These are phyloP conservation scores for Juglanconis sp. DNA, from an alignment of 2,329 filamentous ascomycete species.

Conservation along the genomic window DNA sequence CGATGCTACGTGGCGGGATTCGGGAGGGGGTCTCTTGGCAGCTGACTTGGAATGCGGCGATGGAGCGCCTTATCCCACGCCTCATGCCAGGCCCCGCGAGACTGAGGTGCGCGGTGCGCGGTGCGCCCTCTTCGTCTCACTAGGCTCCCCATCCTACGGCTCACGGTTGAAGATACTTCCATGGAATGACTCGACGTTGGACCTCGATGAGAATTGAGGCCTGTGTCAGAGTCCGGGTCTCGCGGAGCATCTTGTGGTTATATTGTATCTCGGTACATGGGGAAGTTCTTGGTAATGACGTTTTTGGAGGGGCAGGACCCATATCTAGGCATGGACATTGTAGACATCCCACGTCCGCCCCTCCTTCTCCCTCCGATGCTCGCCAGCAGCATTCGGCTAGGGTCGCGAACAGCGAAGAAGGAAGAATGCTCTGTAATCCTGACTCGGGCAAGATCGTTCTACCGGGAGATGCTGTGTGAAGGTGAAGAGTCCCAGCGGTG, in stretches of 20 bases:
- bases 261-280: background rate
- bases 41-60: too few species aligned
- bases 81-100: too few species aligned
- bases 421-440: background rate
- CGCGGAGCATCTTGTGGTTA: background rate
- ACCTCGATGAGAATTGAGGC: background rate
- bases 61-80: too few species aligned
- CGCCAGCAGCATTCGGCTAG: background rate
- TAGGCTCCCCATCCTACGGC: background rate
- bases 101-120: too few species aligned
- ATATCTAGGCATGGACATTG: background rate
- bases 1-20: too few species aligned
- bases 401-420: background rate
- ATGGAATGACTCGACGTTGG: background rate
- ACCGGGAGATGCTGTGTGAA: background rate
- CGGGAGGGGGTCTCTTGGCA: too few species aligned
- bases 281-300: background rate
- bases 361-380: slow-evolving; percentile 2
- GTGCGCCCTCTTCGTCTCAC: background rate
- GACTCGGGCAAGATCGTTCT: background rate
- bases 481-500: too few species aligned
- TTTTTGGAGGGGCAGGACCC: slow-evolving; percentile 6
- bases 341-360: background rate
- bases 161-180: background rate
- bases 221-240: background rate